These are phyloP conservation scores for Athelia sp. DNA, from an alignment of 1,284 basidiomycete species.

Conservation along the genomic window DNA sequence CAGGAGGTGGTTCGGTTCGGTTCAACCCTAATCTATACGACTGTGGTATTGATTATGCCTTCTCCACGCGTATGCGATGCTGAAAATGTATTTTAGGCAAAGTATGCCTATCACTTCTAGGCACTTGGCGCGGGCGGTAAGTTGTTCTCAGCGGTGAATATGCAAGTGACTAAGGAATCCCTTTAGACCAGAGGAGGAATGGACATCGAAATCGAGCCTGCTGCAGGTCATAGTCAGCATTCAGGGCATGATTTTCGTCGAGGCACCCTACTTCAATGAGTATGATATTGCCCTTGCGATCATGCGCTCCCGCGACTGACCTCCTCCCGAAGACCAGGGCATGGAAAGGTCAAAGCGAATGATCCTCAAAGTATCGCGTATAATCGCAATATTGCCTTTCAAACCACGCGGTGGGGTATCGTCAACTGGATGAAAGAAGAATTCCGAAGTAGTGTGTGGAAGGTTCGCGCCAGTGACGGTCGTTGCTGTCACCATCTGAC, in stretches of 20 bases:
- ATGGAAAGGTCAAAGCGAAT: conserved; percentile 33
- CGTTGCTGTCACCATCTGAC: background rate
- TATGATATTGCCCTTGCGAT: conserved; percentile 20
- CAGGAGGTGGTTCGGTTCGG: conserved; percentile 42
- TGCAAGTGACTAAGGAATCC: conserved; percentile 2
- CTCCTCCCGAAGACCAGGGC: conserved; percentile 33
- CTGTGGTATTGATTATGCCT: conserved; percentile 18
- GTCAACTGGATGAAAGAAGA: conserved; percentile 45
- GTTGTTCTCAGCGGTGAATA: conserved; percentile 10
- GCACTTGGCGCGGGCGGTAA: conserved; percentile 47
- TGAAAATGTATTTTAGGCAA: conserved; percentile 16
- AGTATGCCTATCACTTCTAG: conserved; percentile 48
- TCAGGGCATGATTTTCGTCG: conserved; percentile 53
- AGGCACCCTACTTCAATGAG: conserved; percentile 55
- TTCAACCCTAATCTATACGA: conserved; percentile 55
- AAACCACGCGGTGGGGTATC: conserved; percentile 46
- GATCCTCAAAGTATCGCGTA: conserved; percentile 33
- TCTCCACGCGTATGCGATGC: no score
- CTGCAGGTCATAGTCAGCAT: conserved; percentile 53
- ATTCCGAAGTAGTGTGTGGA: conserved; percentile 39
- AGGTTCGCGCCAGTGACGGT: no score
- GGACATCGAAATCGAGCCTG: conserved; percentile 46
- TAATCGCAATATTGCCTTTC: conserved; percentile 34
- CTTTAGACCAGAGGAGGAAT: conserved; percentile 46
- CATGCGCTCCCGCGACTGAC: conserved; percentile 1